phyloP scores from a whole-genome alignment of 2,329 filamentous ascomycete species.

The Fusarium odoratissimum region DNA sequence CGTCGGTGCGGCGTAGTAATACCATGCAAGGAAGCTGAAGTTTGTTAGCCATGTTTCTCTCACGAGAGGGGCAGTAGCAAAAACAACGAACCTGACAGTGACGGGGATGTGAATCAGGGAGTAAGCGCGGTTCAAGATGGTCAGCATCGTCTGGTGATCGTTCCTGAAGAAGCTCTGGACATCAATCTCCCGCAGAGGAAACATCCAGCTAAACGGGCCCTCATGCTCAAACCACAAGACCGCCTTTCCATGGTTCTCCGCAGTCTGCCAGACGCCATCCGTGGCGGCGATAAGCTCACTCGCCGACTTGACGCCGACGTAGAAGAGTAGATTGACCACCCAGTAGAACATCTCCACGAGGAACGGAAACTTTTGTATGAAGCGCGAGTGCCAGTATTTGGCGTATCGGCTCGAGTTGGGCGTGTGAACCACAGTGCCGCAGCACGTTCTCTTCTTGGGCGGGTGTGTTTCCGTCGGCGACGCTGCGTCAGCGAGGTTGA shows the following conservation, averaged over 20 bases:
- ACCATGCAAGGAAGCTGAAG: constrained; percentile 70
- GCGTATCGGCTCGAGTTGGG: constrained; percentile 72
- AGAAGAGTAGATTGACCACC: constrained; percentile 73
- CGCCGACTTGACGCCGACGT: constrained; percentile 51
- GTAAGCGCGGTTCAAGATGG: constrained; percentile 68
- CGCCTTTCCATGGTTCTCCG: constrained; percentile 65
- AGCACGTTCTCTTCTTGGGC: constrained; percentile 63
- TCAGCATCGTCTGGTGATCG: constrained; percentile 63
- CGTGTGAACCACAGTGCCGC: constrained; percentile 61
- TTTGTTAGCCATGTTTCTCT: neutral
- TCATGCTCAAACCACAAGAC: constrained; percentile 67
- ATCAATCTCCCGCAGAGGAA: constrained; percentile 62
- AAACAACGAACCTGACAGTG: constrained; percentile 39
- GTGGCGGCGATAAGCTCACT: constrained; percentile 51
- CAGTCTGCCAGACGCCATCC: constrained; percentile 64
- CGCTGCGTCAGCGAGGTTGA: constrained; percentile 12
- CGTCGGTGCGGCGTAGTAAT: constrained; percentile 66
- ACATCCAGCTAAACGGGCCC: constrained; percentile 61
- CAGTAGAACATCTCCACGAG: constrained; percentile 81
- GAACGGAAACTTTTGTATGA: constrained; percentile 75
- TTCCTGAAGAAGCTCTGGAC: constrained; percentile 69
- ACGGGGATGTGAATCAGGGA: constrained; percentile 71
- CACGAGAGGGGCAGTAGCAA: neutral
- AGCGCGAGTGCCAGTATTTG: constrained; percentile 68
- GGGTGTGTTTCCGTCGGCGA: constrained; percentile 47